Conservation (phyloP, 2,329 filamentous ascomycete genomes). For the Talaromyces funiculosus region DNA sequence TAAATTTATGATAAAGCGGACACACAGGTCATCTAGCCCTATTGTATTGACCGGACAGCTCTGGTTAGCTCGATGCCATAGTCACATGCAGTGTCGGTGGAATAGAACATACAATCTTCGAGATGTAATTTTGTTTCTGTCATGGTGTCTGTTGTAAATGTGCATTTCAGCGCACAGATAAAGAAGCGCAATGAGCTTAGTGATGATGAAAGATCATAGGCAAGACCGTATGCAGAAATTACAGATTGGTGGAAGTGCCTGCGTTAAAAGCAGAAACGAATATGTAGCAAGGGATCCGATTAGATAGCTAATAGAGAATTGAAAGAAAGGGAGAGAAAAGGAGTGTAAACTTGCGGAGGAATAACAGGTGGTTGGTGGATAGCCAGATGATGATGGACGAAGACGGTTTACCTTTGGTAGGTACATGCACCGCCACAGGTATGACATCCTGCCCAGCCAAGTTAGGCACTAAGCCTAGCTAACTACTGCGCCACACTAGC, state of each 20-base stretch:
- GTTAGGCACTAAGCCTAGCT: background rate
- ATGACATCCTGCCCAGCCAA: background rate
- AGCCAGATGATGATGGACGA: background rate
- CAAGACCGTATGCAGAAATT: background rate
- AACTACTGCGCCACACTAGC: background rate
- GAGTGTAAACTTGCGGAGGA: background rate
- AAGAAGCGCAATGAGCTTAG: conserved; percentile 20
- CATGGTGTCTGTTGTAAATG: conserved; percentile 58
- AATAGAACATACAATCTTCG: conserved; percentile 68
- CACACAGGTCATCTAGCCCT: conserved; percentile 97
- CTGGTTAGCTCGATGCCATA: conserved; percentile 19
- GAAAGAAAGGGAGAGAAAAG: background rate
- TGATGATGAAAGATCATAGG: conserved; percentile 8
- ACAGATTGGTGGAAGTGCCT: background rate
- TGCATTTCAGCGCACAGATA: conserved; percentile 52
- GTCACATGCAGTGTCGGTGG: background rate
- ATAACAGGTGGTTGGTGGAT: background rate
- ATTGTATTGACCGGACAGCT: conserved; percentile 15
- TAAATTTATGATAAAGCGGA: conserved; percentile 96
- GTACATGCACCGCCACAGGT: conserved; percentile 7
- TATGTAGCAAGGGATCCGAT: background rate
- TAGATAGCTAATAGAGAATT: background rate
- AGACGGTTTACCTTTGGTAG: background rate
- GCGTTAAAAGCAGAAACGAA: background rate
- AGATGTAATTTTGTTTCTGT: conserved; percentile 73